phyloP scores from a whole-genome alignment of 176 grass and related monocot genomes.

The Raddia distichophylla region DNA sequence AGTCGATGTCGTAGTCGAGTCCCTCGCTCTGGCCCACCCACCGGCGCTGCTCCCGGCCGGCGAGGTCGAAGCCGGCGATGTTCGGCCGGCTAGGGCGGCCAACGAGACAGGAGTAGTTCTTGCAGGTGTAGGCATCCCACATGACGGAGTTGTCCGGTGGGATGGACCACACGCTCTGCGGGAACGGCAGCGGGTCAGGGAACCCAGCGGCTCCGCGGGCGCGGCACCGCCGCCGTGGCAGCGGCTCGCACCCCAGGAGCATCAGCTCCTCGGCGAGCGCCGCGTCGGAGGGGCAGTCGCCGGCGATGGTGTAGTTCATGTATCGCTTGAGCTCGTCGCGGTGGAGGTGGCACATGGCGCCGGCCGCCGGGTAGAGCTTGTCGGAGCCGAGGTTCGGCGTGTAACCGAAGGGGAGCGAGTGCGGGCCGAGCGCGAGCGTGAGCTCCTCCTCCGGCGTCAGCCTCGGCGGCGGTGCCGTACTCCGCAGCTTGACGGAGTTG shows the following conservation, averaged over 20 bases:
- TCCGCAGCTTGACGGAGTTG: background rate
- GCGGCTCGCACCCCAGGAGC: slow-evolving; percentile 46
- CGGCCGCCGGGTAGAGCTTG: slow-evolving; percentile 41
- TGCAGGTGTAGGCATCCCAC: slow-evolving; percentile 60
- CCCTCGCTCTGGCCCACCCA: slow-evolving; percentile 39
- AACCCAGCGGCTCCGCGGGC: slow-evolving; percentile 27
- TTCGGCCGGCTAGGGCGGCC: slow-evolving; percentile 8
- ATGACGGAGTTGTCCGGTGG: slow-evolving; percentile 52
- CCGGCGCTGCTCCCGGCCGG: slow-evolving; percentile 45
- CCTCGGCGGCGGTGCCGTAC: slow-evolving; percentile 17
- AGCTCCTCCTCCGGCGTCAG: slow-evolving; percentile 42
- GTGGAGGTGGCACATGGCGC: slow-evolving; percentile 35
- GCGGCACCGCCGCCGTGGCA: slow-evolving; percentile 42
- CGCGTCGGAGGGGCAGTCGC: slow-evolving; percentile 44
- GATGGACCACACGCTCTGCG: slow-evolving; percentile 51
- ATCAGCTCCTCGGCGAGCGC: slow-evolving; percentile 46
- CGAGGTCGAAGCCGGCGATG: slow-evolving; percentile 48
- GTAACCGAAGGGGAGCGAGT: slow-evolving; percentile 57
- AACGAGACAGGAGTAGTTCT: slow-evolving; percentile 61
- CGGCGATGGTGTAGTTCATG: slow-evolving; percentile 36
- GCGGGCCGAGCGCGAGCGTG: slow-evolving; percentile 51
- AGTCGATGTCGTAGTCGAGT: slow-evolving; percentile 57
- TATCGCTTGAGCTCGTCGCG: slow-evolving; percentile 39
- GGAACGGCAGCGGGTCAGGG: slow-evolving; percentile 47
- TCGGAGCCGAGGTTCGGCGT: slow-evolving; percentile 44